phyloP scores from a whole-genome alignment of 2,329 filamentous ascomycete species.

The Alternaria consortialis region DNA sequence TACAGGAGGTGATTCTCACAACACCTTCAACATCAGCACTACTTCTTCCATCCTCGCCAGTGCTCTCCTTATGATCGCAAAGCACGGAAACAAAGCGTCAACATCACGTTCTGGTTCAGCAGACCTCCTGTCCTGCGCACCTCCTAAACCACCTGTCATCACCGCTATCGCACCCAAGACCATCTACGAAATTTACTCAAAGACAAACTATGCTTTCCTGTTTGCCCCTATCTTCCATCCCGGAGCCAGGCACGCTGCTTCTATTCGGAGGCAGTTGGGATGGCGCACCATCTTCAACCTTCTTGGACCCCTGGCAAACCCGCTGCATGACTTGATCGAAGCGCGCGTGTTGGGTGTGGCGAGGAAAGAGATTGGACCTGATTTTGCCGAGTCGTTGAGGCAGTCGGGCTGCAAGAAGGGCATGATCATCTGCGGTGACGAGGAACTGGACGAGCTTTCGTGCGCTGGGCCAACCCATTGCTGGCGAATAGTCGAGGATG shows the following conservation, averaged over 20 bases:
- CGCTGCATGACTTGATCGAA: conserved; percentile 80
- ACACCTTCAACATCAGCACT: conserved; percentile 98
- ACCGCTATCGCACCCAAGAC: conserved; percentile 75
- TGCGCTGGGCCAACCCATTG: conserved; percentile 89
- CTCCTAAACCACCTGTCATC: conserved; percentile 76
- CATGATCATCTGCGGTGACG: conserved; percentile 89
- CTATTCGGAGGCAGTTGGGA: conserved; percentile 85
- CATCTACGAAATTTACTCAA: conserved; percentile 75
- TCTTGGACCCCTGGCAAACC: conserved; percentile 90
- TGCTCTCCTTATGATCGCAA: conserved; percentile 83
- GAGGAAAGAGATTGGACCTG: conserved; percentile 82
- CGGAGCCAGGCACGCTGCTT: conserved; percentile 88
- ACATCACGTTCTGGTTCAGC: conserved; percentile 96
- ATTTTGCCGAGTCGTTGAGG: conserved; percentile 85
- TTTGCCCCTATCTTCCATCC: conserved; percentile 97
- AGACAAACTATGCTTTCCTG: conserved; percentile 91
- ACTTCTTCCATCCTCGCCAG: conserved; percentile 93
- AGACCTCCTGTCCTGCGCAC: conserved; percentile 82
- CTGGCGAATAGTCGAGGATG: conserved; percentile 75
- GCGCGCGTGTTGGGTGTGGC: conserved; percentile 94
- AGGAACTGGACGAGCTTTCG: conserved; percentile 94
- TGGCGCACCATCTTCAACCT: conserved; percentile 99
- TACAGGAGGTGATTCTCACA: conserved; percentile 94
- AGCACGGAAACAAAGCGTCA: conserved; percentile 95
- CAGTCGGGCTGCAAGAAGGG: conserved; percentile 82